These are phyloP conservation scores for Lolium rigidum DNA, from an alignment of 176 grass and related monocot species.

Conservation along the genomic window DNA sequence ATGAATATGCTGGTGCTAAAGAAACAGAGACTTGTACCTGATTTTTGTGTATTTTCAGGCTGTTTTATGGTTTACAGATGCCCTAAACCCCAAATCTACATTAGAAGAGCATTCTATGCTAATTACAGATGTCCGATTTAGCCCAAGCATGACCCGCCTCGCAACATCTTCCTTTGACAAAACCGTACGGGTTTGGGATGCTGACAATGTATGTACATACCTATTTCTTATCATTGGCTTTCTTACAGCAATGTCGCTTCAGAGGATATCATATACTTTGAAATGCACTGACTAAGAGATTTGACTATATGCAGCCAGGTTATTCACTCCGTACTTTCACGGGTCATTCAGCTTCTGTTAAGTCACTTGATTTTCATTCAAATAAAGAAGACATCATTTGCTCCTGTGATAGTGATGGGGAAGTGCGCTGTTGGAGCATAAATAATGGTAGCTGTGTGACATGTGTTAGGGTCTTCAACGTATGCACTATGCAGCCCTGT, in stretches of 20 bases:
- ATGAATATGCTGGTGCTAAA: conserved; percentile 14
- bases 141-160: conserved; percentile 89
- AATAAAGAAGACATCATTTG: conserved; percentile 99
- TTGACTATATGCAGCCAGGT: conserved; percentile 57
- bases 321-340: conserved; percentile 98
- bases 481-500: conserved; percentile 47
- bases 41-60: conserved; percentile 56
- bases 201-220: conserved; percentile 83
- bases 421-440: conserved; percentile 96
- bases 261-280: conserved; percentile 15
- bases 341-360: conserved; percentile 88
- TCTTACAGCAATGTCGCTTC: conserved; percentile 13
- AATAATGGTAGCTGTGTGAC: conserved; percentile 88
- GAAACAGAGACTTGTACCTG: neutral
- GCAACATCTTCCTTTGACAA: conserved; percentile 98
- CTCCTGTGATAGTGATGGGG: conserved; percentile 87
- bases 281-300: conserved; percentile 18
- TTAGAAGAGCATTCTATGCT: conserved; percentile 82
- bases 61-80: conserved; percentile 76
- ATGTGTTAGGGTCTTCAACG: conserved; percentile 75
- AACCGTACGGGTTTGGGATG: conserved; percentile 97
- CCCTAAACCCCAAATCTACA: conserved; percentile 73
- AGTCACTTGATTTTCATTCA: conserved; percentile 96
- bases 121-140: conserved; percentile 98
- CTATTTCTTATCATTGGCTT: conserved; percentile 18